phyloP scores from a whole-genome alignment of 345 rosid species.

The Sisymbrium irio region DNA sequence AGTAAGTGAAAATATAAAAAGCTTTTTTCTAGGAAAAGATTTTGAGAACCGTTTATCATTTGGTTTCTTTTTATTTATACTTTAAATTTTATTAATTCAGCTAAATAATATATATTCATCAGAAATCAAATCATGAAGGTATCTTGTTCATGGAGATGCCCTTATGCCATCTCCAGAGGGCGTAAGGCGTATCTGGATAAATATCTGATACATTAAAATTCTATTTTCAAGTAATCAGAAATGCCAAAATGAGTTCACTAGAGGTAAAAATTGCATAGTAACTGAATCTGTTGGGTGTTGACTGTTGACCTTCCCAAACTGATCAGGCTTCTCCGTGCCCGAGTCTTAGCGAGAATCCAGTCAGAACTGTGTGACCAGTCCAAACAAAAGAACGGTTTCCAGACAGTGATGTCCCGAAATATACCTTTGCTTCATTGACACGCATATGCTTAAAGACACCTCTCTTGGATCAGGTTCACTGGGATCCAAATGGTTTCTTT shows the following conservation, averaged over 20 bases:
- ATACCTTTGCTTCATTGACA: not conserved
- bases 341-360: not conserved
- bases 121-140: no score
- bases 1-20: no score
- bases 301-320: not conserved
- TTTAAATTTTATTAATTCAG: no score
- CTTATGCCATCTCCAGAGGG: no score
- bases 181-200: no score
- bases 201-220: no score
- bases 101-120: no score
- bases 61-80: no score
- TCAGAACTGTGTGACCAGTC: not conserved
- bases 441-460: not conserved
- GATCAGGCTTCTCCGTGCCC: not conserved
- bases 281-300: not conserved
- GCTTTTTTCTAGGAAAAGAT: no score
- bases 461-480: conserved; percentile 1
- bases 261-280: not conserved
- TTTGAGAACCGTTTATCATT: no score
- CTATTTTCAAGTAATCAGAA: not conserved
- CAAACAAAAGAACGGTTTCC: not conserved
- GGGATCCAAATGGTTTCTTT: not conserved
- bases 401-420: not conserved
- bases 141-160: no score
- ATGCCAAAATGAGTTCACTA: not conserved